Conservation (phyloP, 148 eudicot species). For the Diospyros kaki region DNA sequence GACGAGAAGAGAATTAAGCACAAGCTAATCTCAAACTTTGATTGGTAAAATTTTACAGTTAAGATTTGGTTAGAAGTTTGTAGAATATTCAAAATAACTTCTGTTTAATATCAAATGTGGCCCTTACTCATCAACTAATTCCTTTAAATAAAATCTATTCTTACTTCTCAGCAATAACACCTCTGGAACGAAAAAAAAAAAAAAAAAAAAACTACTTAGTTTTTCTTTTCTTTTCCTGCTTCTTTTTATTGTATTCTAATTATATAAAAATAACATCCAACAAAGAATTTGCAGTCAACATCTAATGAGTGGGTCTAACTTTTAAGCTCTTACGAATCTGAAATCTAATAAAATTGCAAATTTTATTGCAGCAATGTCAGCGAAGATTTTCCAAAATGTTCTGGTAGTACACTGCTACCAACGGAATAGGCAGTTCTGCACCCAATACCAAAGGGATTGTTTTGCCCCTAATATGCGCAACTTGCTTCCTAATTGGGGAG, state of each 20-base stretch:
- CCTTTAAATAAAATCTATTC: background rate
- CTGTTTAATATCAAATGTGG: background rate
- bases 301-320: slow-evolving; percentile 7
- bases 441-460: slow-evolving; percentile 52
- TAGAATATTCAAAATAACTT: background rate
- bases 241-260: background rate
- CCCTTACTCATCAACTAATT: background rate
- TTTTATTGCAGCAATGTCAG: slow-evolving; percentile 81
- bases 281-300: background rate
- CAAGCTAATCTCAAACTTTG: background rate
- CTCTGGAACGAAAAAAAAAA: background rate
- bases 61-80: background rate
- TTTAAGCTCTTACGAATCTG: slow-evolving; percentile 17
- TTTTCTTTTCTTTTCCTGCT: background rate
- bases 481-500: slow-evolving; percentile 62
- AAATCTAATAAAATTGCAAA: slow-evolving; percentile 56
- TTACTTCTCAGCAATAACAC: background rate
- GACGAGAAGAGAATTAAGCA: background rate
- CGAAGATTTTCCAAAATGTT: slow-evolving; percentile 85
- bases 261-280: background rate
- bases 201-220: too few relatives aligned
- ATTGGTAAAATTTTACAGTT: background rate
- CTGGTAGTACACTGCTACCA: slow-evolving; percentile 62
- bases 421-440: slow-evolving; percentile 65
- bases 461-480: slow-evolving; percentile 48